Evolutionary conservation across 108 stramenopile species (phyloP).

Genomic region (Skeletonema tropicum): DNA sequence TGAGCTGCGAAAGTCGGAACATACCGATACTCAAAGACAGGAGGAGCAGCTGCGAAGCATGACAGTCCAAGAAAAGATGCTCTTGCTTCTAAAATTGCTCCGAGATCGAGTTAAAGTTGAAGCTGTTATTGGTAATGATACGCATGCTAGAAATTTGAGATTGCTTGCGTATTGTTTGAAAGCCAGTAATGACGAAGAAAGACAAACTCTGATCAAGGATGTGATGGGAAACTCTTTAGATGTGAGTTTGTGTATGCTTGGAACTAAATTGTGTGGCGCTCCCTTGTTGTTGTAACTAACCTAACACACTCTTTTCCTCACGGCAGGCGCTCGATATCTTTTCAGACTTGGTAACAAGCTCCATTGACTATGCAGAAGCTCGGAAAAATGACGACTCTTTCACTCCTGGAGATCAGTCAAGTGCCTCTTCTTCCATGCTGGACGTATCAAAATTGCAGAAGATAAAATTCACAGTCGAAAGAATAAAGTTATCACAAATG

Average conservation of each 20-base stretch:
- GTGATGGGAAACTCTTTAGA: slow-evolving; percentile 78
- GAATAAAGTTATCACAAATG: slow-evolving; percentile 35
- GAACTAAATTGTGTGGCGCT: not conserved
- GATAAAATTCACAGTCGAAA: slow-evolving; percentile 60
- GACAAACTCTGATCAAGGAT: slow-evolving; percentile 67
- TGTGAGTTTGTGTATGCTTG: slow-evolving; percentile 55
- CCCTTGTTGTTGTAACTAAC: slow-evolving; percentile 2
- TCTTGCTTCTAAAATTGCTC: slow-evolving; percentile 73
- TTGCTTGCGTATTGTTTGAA: slow-evolving; percentile 80
- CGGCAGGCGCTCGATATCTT: slow-evolving; percentile 75
- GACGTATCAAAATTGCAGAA: slow-evolving; percentile 62
- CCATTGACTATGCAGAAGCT: slow-evolving; percentile 84
- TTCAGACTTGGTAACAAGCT: slow-evolving; percentile 66
- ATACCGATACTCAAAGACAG: slow-evolving; percentile 4
- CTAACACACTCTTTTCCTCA: not conserved
- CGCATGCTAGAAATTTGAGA: slow-evolving; percentile 72
- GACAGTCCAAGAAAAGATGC: slow-evolving; percentile 70
- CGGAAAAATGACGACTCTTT: slow-evolving; percentile 47
- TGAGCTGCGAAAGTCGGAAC: slow-evolving; percentile 54
- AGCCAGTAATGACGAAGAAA: slow-evolving; percentile 53
- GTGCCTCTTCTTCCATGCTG: slow-evolving; percentile 36
- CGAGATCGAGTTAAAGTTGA: slow-evolving; percentile 83
- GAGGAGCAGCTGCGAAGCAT: slow-evolving; percentile 31
- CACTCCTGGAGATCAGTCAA: slow-evolving; percentile 64
- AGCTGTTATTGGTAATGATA: slow-evolving; percentile 80